These are phyloP conservation scores for Teunomyces tritomae DNA, from an alignment of 805 yeast genomes.

Conservation along the genomic window DNA sequence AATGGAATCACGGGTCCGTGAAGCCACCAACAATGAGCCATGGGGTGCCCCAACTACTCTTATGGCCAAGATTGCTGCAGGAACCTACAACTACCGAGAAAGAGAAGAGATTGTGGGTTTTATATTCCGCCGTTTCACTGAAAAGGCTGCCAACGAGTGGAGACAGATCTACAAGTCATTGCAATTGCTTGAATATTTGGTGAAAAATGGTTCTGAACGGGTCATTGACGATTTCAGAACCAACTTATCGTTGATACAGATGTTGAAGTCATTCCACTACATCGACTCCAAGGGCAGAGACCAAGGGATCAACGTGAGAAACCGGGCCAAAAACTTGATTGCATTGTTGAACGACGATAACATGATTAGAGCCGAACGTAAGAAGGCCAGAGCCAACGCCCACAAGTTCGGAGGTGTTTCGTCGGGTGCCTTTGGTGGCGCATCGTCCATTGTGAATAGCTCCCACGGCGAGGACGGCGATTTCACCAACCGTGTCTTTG, in stretches of 20 bases:
- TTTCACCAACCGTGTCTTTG: constrained; percentile 53
- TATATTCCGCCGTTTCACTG: constrained; percentile 87
- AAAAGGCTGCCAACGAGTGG: constrained; percentile 96
- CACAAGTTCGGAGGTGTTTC: constrained; percentile 82
- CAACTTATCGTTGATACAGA: constrained; percentile 72
- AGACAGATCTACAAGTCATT: constrained; percentile 94
- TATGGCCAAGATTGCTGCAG: constrained; percentile 95
- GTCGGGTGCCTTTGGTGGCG: constrained; percentile 50
- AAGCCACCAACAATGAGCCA: constrained; percentile 98
- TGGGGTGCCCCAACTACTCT: constrained; percentile 94
- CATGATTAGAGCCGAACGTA: constrained; percentile 76
- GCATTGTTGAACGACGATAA: constrained; percentile 73
- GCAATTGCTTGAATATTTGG: constrained; percentile 85
- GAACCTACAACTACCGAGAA: constrained; percentile 83
- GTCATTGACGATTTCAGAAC: constrained; percentile 93
- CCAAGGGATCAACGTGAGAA: constrained; percentile 93
- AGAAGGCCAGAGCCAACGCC: constrained; percentile 83
- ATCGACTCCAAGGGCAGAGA: constrained; percentile 92
- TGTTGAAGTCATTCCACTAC: constrained; percentile 92
- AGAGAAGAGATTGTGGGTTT: constrained; percentile 76
- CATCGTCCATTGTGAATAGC: constrained; percentile 34
- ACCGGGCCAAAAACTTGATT: constrained; percentile 76
- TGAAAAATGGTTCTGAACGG: constrained; percentile 91
- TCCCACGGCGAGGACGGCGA: constrained; percentile 48
- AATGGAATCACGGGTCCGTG: constrained; percentile 93